Base-by-base conservation (phyloP, 31 red algal species). In the Porphyra umbilicalis region DNA sequence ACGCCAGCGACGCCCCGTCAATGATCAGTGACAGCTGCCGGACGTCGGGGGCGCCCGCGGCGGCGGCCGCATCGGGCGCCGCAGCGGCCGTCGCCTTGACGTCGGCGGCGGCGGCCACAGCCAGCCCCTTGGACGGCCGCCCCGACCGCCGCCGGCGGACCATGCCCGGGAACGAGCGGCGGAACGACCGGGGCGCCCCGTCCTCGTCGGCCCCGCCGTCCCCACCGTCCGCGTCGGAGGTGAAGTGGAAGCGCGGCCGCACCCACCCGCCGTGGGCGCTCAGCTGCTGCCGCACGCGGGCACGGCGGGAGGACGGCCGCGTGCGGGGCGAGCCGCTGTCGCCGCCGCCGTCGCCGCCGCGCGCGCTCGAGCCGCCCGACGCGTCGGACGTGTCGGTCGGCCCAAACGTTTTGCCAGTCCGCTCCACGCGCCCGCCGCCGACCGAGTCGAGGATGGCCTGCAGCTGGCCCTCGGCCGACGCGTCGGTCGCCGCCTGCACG, bases 1-100 rank as follows among this genome's bases (percentile, higher is more conserved):
- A 91, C 74, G 78, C 74, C 37, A 98, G 85, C 34, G 80, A 90
- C 84, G 35, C 34, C 14, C 95, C 95, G 30, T 98, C 95, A 75
- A 98, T 94, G 76, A 98, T 90, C 7, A 98, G 79, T 35, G 91
- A 87, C 36, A 94, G 67, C 44, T 88, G 35, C 36, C 25, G 36
- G 2, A 25, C 77, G 36, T 79, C 77, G 36, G 2, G 14, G 42
- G 9, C 57, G 57, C 0, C 57, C 6, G 0, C 57, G 11, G 13
- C 57, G 25, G 25, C 57, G 57, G 14, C 8, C 11, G 16, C 42
- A 57, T 75, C 79, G 15, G 71, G 42, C 15, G 42, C 33, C 6
- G 77, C 80, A 76, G 40, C 38, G 38, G 83, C 80, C 33, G 84
- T 83, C 76, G 86, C 74, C 6, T 83, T 83, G 5, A 91, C 40